Conservation (phyloP, 495 filamentous ascomycete species). For the Hypoxylon lenormandii region DNA sequence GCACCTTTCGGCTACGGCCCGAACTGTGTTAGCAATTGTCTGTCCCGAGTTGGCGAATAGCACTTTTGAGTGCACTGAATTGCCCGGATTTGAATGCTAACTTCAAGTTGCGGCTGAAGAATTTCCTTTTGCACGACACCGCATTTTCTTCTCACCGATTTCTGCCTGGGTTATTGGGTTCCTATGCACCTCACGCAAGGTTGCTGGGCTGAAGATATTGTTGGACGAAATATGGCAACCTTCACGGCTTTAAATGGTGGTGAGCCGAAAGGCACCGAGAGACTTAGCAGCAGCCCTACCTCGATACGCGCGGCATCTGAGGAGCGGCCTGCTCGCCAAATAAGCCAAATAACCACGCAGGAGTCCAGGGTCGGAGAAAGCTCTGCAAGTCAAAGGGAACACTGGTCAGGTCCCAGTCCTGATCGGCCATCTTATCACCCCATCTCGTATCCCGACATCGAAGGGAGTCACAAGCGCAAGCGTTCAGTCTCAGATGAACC, state of each 20-base stretch:
- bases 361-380: conserved; percentile 53
- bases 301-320: conserved; percentile 45
- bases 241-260: conserved; percentile 65
- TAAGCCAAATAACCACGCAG: conserved; percentile 35
- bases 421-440: conserved; percentile 56
- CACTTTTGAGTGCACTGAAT: conserved; percentile 1
- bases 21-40: conserved; percentile 8
- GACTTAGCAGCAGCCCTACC: conserved; percentile 41
- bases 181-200: conserved; percentile 47
- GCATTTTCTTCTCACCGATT: not conserved
- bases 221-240: conserved; percentile 58
- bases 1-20: conserved; percentile 9
- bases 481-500: conserved; percentile 62
- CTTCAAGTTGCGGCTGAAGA: conserved; percentile 13
- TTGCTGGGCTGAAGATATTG: conserved; percentile 48
- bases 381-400: conserved; percentile 50
- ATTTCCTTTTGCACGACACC: conserved; percentile 19
- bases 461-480: conserved; percentile 66
- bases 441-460: conserved; percentile 53
- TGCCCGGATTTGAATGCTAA: conserved; percentile 22
- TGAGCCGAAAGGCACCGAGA: conserved; percentile 57
- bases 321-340: conserved; percentile 43
- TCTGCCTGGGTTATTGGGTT: conserved; percentile 20
- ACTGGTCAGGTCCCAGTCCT: conserved; percentile 50
- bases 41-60: not conserved